Evolutionary conservation across 768 basidiomycete species (phyloP).

Genomic region (Macrolepiota dolichaula): DNA sequence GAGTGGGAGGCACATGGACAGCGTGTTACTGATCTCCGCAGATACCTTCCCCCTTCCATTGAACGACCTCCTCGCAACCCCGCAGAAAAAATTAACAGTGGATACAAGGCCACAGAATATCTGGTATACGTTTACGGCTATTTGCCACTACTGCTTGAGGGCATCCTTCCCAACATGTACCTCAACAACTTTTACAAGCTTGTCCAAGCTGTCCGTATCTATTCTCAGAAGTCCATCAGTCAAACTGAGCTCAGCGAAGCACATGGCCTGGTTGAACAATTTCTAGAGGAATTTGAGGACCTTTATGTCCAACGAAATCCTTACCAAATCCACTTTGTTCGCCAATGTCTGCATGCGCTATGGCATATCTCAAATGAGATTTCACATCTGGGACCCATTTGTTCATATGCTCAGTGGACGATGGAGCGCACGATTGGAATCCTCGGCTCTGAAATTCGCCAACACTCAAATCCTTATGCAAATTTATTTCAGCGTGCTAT

Average conservation of each 20-base stretch:
- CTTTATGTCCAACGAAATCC: slow-evolving; percentile 27
- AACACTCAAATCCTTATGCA: slow-evolving; percentile 22
- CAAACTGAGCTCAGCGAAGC: slow-evolving; percentile 23
- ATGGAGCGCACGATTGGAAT: slow-evolving; percentile 27
- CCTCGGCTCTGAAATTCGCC: slow-evolving; percentile 22
- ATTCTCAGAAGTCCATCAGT: slow-evolving; percentile 21
- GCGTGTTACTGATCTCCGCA: slow-evolving; percentile 19
- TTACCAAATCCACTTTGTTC: slow-evolving; percentile 28
- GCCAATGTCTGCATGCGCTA: slow-evolving; percentile 27
- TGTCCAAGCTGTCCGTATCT: slow-evolving; percentile 20
- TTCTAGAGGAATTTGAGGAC: slow-evolving; percentile 28
- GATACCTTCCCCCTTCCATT: slow-evolving; percentile 23
- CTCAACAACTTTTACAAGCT: slow-evolving; percentile 26
- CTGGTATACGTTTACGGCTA: slow-evolving; percentile 30
- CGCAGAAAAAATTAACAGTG: slow-evolving; percentile 33
- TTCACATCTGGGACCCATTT: slow-evolving; percentile 16
- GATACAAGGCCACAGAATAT: slow-evolving; percentile 37
- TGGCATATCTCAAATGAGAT: slow-evolving; percentile 24
- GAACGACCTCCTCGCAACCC: slow-evolving; percentile 24
- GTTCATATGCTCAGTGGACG: slow-evolving; percentile 22
- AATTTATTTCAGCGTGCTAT: slow-evolving; percentile 21
- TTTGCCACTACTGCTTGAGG: slow-evolving; percentile 26
- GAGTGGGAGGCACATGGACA: slow-evolving; percentile 34
- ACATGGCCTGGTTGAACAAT: slow-evolving; percentile 22
- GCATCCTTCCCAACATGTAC: slow-evolving; percentile 19